Evolutionary conservation across 371 early-diverging fungal species (phyloP), one percentile per base, ranked within the genome.

Genomic region (Globomyces sp.): DNA sequence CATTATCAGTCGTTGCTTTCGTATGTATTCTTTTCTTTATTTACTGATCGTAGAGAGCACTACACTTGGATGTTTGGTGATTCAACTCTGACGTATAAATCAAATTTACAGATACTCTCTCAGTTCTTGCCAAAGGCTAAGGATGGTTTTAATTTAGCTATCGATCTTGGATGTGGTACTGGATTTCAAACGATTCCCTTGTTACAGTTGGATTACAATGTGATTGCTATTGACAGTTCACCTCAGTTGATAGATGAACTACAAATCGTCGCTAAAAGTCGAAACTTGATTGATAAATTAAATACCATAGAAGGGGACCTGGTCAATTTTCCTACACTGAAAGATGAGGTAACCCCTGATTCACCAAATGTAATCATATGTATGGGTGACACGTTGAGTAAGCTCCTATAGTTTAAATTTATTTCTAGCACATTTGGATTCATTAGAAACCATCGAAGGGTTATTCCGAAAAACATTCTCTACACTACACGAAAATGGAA

Each of bases 41-140:
- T 24, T 24, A 24, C 24, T 24, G 24, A 24, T 24, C 24, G 24
- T 24, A 24, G 24, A 24, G 24, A 65, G 24, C 70, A 69, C 43
- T 69, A 69, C 61, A 63, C 66, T 46, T 69, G 70, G 70, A 65
- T 61, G 60, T 69, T 69, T 66, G 65, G 65, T 51, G 70, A 66
- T 5, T 45, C 45, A 45, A 43, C 5, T 43, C 41, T 13, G 43
- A 65, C 52, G 37, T 13, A 61, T 5, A 8, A 10, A 5, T 36
- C 6, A 3, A 61, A 45, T 13, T 34, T 8, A 11, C 24, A 61
- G 40, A 4, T 61, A 2, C 46, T 61, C 10, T 40, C 37, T 3
- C 24, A 46, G 3, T 49, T 24, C 34, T 24, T 49, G 24, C 24
- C 24, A 24, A 24, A 24, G 24, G 24, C 24, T 24, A 42, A 45